Base-by-base conservation (phyloP, 1,284 basidiomycete species). In the Meira miltonrushii region DNA sequence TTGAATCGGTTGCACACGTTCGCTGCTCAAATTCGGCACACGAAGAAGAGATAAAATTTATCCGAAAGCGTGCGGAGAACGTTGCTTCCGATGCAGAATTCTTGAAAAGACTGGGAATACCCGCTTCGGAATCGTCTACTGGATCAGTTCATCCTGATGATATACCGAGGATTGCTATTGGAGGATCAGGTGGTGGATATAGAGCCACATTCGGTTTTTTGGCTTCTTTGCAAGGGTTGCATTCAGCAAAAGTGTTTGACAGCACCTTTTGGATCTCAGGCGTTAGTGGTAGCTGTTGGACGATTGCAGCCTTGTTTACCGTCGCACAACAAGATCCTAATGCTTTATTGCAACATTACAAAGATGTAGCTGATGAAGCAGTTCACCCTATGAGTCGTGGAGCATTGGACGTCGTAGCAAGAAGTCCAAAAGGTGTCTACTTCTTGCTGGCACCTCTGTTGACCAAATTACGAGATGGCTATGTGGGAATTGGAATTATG, bases 101-200 rank as follows among this genome's bases (percentile, higher is more conserved):
- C 0, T 63, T 60, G 3, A 39, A 46, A 1, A 69, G 72, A 23
- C 58, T 75, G 13, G 56, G 57, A 1, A 64, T 74, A 12, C 62
- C 65, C 2, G 15, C 40, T 43, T 15, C 15, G 23, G 47, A 78
- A 59, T 55, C 21, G 72, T 74, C 43, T 8, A 33, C 28, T n/a
- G n/a, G n/a, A n/a, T 59, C 66, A n/a, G 68, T 79, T 8, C 64
- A 79, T 40, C 69, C 71, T 25, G 59, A 71, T 17, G 77, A 78
- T 55, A 71, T 79, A 15, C 77, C 77, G 7, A 60, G 76, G 11
- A 61, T 79, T 17, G 74, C 71, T 1, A 54, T 78, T 10, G 77
- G 78, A 9, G 78, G 77, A n/a, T 71, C 67, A 1, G 78, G 78
- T 10, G 78, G 78, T n/a, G 78, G 78, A 19, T 78, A 77, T 43